Evolutionary conservation across 768 basidiomycete species (phyloP).

Genomic region (Boletus huronensis): DNA sequence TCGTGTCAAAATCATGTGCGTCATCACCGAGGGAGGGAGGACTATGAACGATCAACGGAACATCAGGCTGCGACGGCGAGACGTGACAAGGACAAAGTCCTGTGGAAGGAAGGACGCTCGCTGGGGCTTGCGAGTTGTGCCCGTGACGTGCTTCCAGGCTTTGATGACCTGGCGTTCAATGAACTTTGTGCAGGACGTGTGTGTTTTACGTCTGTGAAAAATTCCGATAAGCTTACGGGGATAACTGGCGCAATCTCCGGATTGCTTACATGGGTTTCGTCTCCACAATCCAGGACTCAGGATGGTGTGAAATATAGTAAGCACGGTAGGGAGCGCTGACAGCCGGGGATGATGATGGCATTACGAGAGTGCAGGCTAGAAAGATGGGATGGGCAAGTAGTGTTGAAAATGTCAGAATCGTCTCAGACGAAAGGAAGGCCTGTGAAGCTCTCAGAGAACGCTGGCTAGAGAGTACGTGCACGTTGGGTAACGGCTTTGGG

Average conservation of each 20-base stretch:
- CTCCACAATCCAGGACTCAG: constrained; percentile 29
- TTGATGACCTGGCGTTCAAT: constrained; percentile 57
- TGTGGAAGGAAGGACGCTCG: constrained; percentile 53
- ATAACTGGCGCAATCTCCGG: not conserved
- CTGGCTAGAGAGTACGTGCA: constrained; percentile 2
- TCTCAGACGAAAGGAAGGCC: constrained; percentile 26
- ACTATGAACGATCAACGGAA: constrained; percentile 25
- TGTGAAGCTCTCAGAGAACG: constrained; percentile 22
- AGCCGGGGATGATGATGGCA: constrained; percentile 8
- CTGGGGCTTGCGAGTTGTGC: constrained; percentile 46
- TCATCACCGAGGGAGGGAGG: not conserved
- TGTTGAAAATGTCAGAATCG: constrained; percentile 9
- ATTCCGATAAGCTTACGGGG: not conserved
- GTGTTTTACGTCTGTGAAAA: constrained; percentile 20
- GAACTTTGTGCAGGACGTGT: constrained; percentile 39
- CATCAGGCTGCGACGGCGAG: constrained; percentile 50
- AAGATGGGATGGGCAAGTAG: not conserved
- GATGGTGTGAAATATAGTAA: constrained; percentile 8
- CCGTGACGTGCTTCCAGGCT: constrained; percentile 61
- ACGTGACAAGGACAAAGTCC: constrained; percentile 61
- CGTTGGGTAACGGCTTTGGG: not conserved
- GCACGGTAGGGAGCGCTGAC: constrained; percentile 10
- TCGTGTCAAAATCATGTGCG: constrained; percentile 12
- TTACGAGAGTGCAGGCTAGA: not conserved
- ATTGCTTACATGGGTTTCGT: constrained; percentile 22